Evolutionary conservation across 768 basidiomycete genomes (phyloP).

Genomic region (Amanita jacksonii): DNA sequence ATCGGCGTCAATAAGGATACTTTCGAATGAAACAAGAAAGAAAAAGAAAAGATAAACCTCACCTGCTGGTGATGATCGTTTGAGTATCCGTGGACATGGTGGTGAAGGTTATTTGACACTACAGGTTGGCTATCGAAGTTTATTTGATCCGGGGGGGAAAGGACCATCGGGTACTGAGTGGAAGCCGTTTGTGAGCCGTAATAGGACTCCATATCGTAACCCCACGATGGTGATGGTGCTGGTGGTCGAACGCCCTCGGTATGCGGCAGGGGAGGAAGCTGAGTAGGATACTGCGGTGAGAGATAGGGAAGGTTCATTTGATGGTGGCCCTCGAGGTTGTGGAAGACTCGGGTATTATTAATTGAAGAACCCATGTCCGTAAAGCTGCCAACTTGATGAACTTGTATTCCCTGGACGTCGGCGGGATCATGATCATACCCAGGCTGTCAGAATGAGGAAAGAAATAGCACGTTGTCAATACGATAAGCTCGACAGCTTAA

Average conservation of each 20-base stretch:
- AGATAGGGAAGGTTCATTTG: background rate
- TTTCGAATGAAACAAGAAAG: background rate
- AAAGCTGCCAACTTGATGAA: too few species aligned
- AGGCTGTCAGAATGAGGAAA: too few species aligned
- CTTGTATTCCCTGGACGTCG: constrained; percentile 1
- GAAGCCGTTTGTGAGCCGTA: background rate
- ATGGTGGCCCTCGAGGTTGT: constrained; percentile 6
- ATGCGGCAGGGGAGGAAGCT: background rate
- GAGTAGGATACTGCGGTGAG: too few species aligned
- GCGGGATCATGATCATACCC: too few species aligned
- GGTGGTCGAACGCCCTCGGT: background rate
- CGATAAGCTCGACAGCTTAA: too few species aligned
- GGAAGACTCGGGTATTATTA: constrained; percentile 7
- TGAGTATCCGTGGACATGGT: constrained; percentile 4
- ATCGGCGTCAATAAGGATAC: constrained; percentile 3
- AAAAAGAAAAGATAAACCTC: background rate
- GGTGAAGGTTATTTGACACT: constrained; percentile 4
- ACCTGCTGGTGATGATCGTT: constrained; percentile 3
- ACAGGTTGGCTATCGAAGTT: background rate
- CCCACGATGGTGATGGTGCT: background rate
- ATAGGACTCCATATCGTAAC: constrained; percentile 1
- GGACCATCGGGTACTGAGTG: background rate
- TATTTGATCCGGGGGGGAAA: background rate
- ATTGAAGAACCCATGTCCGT: constrained; percentile 5
- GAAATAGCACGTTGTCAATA: too few species aligned